phyloP scores from a whole-genome alignment of 768 basidiomycete genomes.

The Lactifluus echinatus region DNA sequence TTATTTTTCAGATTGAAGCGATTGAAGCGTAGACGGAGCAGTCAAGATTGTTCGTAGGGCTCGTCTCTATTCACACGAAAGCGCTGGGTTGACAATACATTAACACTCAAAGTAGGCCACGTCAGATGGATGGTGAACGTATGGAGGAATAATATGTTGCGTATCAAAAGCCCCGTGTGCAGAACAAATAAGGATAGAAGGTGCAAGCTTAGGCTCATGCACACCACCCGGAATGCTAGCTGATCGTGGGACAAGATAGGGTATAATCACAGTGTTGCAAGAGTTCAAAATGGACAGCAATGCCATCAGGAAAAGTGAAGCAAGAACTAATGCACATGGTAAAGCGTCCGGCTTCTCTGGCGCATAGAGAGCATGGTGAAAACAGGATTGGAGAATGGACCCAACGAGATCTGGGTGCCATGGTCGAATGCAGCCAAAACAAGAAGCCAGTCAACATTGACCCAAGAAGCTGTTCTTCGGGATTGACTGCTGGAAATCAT shows the following conservation, averaged over 20 bases:
- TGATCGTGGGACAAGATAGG: neutral
- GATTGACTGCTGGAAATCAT: conserved; percentile 37
- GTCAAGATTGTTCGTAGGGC: neutral
- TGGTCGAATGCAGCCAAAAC: neutral
- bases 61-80: conserved; percentile 3
- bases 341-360: neutral
- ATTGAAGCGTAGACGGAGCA: neutral
- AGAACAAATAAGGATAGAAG: conserved; percentile 10
- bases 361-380: neutral
- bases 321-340: neutral
- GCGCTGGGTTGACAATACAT: conserved; percentile 4
- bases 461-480: conserved; percentile 45
- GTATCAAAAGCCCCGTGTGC: neutral
- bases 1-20: neutral
- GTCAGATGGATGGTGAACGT: conserved; percentile 1
- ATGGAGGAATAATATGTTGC: neutral
- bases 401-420: neutral
- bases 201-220: neutral
- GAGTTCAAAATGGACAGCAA: neutral
- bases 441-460: conserved; percentile 28
- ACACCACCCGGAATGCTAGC: neutral
- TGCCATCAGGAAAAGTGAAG: neutral
- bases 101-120: neutral
- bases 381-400: neutral
- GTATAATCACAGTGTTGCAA: conserved; percentile 5